Base-by-base conservation (phyloP, 495 filamentous ascomycete species). In the Penicillium canariense region DNA sequence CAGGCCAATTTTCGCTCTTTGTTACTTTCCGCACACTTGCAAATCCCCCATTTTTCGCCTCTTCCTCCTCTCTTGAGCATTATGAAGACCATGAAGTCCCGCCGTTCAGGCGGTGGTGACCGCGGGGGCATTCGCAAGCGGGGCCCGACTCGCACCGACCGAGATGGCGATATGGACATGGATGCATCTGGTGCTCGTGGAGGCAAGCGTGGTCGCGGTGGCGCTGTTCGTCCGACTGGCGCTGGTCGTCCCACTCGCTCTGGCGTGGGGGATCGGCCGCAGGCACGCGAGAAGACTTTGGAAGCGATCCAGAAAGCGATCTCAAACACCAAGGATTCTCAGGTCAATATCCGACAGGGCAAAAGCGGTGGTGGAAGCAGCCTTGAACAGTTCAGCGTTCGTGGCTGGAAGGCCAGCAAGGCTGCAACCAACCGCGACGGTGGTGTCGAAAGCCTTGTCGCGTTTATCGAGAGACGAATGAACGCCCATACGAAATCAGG, bases 81-180 rank as follows among this genome's bases (percentile, higher is more conserved):
- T 14, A 76, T 73, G 68, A 73, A 65, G 61, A 67, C 54, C 45
- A 68, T 69, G 51, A 77, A 69, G 55, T 67, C 55, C 40, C 58
- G 66, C 51, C 72, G 70, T 42, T 43, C 68, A 4, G 64, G 63
- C 43, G 58, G 47, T 50, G 59, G 67, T 26, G 72, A 71, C 58
- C 76, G 85, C 55, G 87, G 87, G 43, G 87, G 88, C 28, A 88
- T 93, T 52, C 79, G 83, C 48, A 95, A 94, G 77, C 83, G 83
- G 48, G 77, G 72, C 54, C 67, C 56, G 54, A 68, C 70, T 5
- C 79, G 81, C 44, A 76, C 82, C 50, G 90, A 95, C 65, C 82
- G 81, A 59, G 90, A 95, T 78, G 90, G 90, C 12, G 90, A 95
- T 70, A 75, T 94, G 34, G 80, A 84, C 28, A 96, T 94, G 90